Conservation (phyloP, 2,329 filamentous ascomycete genomes). For the Myrmaecium sp. region DNA sequence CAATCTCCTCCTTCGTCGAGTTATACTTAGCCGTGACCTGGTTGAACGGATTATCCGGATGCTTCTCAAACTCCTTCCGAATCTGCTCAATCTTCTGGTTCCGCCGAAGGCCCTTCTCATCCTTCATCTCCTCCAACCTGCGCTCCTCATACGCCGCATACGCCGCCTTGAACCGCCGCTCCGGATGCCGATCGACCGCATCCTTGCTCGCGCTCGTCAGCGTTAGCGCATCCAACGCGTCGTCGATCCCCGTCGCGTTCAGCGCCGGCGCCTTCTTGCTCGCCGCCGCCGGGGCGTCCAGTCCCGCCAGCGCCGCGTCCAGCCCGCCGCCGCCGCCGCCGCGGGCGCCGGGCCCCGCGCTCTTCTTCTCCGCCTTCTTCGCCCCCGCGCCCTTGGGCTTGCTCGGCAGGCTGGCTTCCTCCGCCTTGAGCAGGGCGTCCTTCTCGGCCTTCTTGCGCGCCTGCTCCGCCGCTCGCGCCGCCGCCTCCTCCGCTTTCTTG, state of each 20-base stretch:
- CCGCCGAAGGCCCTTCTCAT: constrained; percentile 63
- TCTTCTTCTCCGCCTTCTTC: constrained; percentile 39
- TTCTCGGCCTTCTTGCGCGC: constrained; percentile 86
- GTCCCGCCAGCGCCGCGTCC: constrained; percentile 37
- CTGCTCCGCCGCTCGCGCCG: constrained; percentile 64
- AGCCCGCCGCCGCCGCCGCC: constrained; percentile 64
- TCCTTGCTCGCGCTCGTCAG: constrained; percentile 42
- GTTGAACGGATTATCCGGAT: constrained; percentile 90
- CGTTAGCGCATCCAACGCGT: constrained; percentile 73
- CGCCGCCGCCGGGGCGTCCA: constrained; percentile 14
- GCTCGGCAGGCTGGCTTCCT: constrained; percentile 52
- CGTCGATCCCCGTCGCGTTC: constrained; percentile 79
- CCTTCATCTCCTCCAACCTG: constrained; percentile 68
- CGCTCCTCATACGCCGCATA: constrained; percentile 69
- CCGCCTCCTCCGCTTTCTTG: constrained; percentile 80
- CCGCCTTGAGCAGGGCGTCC: constrained; percentile 64
- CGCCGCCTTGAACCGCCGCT: constrained; percentile 73
- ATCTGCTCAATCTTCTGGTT: constrained; percentile 76
- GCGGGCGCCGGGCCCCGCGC: no score
- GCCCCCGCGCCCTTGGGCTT: constrained; percentile 51
- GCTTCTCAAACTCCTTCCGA: constrained; percentile 85
- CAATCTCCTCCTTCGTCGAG: constrained; percentile 59
- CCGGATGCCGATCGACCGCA: constrained; percentile 78
- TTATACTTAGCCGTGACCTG: constrained; percentile 64
- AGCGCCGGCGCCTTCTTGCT: constrained; percentile 40